A percentile compares a stretch with the other conserved stretches of the same genome.
Conservation (phyloP, 352 stramenopile species). For the Phytophthora vignae region DNA sequence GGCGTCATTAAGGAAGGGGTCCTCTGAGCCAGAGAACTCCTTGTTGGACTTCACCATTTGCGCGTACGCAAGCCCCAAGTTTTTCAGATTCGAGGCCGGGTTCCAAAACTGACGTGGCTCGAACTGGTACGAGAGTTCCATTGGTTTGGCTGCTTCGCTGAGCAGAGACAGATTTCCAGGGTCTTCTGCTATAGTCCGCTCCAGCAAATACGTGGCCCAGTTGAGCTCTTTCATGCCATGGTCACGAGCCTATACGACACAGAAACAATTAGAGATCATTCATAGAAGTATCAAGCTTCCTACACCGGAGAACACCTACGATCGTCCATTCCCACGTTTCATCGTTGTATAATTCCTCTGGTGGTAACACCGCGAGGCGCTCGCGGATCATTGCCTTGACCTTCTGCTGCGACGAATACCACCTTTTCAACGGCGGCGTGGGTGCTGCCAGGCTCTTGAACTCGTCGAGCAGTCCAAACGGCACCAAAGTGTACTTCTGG, state of each 20-base stretch:
- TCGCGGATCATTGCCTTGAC: slow-evolving; percentile 49
- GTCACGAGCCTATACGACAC: slow-evolving; percentile 59
- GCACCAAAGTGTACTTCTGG: slow-evolving; percentile 54
- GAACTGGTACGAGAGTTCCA: slow-evolving; percentile 73
- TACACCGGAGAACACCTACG: slow-evolving; percentile 34
- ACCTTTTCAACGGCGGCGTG: slow-evolving; percentile 40
- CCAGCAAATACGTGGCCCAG: slow-evolving; percentile 90
- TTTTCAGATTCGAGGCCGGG: slow-evolving; percentile 86
- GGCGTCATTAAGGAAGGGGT: slow-evolving; percentile 62
- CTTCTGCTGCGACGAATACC: slow-evolving; percentile 53
- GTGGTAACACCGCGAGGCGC: slow-evolving; percentile 51
- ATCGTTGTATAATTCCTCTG: slow-evolving; percentile 81
- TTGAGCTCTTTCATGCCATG: slow-evolving; percentile 79
- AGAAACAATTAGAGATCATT: background rate
- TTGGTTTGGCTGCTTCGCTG: slow-evolving; percentile 74
- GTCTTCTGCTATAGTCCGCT: slow-evolving; percentile 81
- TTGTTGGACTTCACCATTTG: slow-evolving; percentile 91
- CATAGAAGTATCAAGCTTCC: background rate
- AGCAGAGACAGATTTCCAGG: slow-evolving; percentile 73
- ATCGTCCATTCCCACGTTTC: slow-evolving; percentile 96
- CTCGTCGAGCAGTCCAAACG: slow-evolving; percentile 67
- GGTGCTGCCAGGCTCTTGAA: slow-evolving; percentile 39
- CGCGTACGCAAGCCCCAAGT: slow-evolving; percentile 93
- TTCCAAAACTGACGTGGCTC: slow-evolving; percentile 72
- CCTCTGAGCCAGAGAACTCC: slow-evolving; percentile 42